Evolutionary conservation across 352 stramenopile genomes (phyloP).

Genomic region (Globisporangium lucens): DNA sequence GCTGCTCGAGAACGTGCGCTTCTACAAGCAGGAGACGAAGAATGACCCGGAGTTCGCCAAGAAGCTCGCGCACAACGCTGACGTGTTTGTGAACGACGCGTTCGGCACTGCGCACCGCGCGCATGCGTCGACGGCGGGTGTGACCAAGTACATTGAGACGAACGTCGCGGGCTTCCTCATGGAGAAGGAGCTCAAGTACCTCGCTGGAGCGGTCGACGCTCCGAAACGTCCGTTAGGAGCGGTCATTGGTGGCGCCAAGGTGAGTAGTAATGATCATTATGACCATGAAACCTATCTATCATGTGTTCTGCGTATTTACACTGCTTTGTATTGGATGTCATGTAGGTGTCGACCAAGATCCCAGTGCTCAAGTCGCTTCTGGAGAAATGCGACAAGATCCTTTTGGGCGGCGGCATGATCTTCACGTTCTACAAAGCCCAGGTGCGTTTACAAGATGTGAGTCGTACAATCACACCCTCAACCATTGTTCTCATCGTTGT

Average conservation of each 20-base stretch:
- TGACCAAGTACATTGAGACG: conserved; percentile 93
- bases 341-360: conserved; percentile 89
- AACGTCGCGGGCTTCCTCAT: conserved; percentile 95
- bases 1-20: conserved; percentile 93
- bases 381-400: conserved; percentile 95
- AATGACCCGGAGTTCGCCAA: conserved; percentile 95
- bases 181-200: conserved; percentile 98
- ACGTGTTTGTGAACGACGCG: conserved; percentile 98
- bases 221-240: conserved; percentile 92
- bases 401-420: conserved; percentile 96
- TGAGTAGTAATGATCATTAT: conserved; percentile 21
- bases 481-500: not conserved
- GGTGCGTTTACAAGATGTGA: conserved; percentile 13
- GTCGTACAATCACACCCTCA: not conserved
- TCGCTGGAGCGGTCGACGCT: conserved; percentile 84
- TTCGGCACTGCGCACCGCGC: conserved; percentile 97
- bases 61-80: conserved; percentile 91
- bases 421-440: conserved; percentile 98
- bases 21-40: conserved; percentile 98
- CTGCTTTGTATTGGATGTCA: not conserved
- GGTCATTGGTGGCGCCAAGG: conserved; percentile 96
- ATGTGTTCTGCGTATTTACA: not conserved
- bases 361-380: conserved; percentile 95
- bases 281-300: not conserved
- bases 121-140: conserved; percentile 96